These are phyloP conservation scores for Teunomyces lycoperdinae DNA, from an alignment of 805 yeast species.

Conservation along the genomic window DNA sequence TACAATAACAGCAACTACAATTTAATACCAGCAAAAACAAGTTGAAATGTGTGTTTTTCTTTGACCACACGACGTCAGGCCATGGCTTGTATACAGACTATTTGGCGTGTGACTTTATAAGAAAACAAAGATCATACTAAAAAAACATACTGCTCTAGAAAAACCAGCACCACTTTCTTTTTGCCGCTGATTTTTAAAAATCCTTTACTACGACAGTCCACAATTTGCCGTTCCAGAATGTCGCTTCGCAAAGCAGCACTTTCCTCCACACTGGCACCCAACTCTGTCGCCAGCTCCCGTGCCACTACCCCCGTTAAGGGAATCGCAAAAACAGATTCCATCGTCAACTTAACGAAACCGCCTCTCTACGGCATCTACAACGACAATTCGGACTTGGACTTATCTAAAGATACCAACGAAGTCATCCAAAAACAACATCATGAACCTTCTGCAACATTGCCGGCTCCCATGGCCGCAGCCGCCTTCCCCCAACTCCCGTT, in stretches of 20 bases:
- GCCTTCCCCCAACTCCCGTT: constrained; percentile 5
- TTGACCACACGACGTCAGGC: neutral
- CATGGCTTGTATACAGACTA: neutral
- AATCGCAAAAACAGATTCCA: constrained; percentile 38
- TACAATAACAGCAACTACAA: too few relatives aligned
- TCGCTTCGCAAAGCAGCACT: constrained; percentile 1
- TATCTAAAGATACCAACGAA: constrained; percentile 16
- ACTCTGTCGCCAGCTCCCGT: constrained; percentile 14
- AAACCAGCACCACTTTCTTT: neutral
- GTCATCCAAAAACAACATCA: constrained; percentile 11
- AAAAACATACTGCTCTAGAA: neutral
- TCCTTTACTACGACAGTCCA: neutral
- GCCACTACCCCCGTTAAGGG: constrained; percentile 16
- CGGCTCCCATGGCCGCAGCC: neutral
- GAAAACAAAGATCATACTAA: neutral
- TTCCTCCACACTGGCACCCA: constrained; percentile 4
- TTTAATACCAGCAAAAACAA: neutral
- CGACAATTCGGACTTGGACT: constrained; percentile 38
- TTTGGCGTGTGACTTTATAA: neutral
- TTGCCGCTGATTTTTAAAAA: neutral
- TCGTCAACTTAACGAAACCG: constrained; percentile 49
- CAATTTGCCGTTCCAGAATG: neutral
- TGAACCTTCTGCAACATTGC: constrained; percentile 4
- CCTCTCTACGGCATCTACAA: constrained; percentile 51
- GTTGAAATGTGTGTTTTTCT: neutral